These are phyloP conservation scores for Boletus smithii DNA, from an alignment of 1,284 basidiomycete species.

Conservation along the genomic window DNA sequence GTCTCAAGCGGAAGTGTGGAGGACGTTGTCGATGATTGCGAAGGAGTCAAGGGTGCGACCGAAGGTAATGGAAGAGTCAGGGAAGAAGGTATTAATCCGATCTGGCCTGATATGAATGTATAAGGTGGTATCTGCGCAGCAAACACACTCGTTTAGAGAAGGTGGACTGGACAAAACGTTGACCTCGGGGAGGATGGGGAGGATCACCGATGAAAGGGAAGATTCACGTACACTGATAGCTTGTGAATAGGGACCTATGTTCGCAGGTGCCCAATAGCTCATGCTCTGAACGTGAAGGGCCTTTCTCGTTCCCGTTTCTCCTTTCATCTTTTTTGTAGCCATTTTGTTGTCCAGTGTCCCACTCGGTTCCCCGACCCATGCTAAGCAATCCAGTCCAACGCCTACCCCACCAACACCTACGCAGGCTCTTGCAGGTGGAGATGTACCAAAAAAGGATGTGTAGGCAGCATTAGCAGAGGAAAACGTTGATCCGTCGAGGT, in stretches of 20 bases:
- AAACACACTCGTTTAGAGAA: constrained; percentile 1
- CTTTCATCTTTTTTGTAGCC: constrained; percentile 26
- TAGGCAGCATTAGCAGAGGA: constrained; percentile 77
- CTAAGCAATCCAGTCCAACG: constrained; percentile 75
- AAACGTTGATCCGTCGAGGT: constrained; percentile 68
- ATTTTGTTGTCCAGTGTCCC: constrained; percentile 12
- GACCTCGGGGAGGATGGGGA: constrained; percentile 6
- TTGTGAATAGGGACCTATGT: constrained; percentile 98
- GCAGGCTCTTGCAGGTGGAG: constrained; percentile 91
- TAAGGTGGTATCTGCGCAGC: constrained; percentile 62
- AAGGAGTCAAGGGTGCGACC: background rate
- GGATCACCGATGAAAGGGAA: background rate
- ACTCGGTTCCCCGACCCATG: constrained; percentile 42
- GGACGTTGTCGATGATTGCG: background rate
- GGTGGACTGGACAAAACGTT: constrained; percentile 3
- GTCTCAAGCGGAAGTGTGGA: constrained; percentile 59
- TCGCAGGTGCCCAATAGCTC: constrained; percentile 98
- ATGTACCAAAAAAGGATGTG: constrained; percentile 78
- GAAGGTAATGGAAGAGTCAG: constrained; percentile 57
- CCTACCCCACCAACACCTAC: constrained; percentile 65
- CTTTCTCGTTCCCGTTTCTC: constrained; percentile 42
- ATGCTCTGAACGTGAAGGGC: constrained; percentile 92
- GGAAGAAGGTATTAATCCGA: constrained; percentile 79
- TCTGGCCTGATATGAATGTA: constrained; percentile 91
- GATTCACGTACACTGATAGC: constrained; percentile 65